Evolutionary conservation across 305 asterid genomes (phyloP).

Genomic region (Solanum hybrid): DNA sequence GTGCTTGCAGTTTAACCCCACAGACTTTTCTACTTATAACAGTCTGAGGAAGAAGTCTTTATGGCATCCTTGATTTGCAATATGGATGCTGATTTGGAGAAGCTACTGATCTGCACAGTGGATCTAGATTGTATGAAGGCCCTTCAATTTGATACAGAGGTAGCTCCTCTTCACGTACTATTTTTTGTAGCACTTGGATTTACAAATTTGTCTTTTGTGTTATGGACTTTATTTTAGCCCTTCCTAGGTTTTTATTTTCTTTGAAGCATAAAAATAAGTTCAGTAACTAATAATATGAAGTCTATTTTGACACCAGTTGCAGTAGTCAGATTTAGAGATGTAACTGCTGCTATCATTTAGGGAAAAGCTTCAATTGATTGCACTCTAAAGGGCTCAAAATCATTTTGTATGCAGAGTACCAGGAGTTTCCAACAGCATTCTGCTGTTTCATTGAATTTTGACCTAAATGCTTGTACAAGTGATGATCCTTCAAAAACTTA

Average conservation of each 20-base stretch:
- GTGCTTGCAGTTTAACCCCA: not conserved
- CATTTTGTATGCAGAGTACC: constrained; percentile 34
- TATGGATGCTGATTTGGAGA: constrained; percentile 61
- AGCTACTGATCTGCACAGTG: constrained; percentile 87
- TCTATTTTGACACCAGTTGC: not conserved
- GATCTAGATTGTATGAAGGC: constrained; percentile 75
- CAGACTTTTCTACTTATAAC: constrained; percentile 19
- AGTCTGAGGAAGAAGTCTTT: constrained; percentile 72
- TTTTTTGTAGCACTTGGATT: not conserved
- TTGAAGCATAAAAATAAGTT: not conserved
- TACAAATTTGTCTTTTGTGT: not conserved
- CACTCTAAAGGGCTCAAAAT: not conserved
- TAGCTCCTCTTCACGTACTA: constrained; percentile 15
- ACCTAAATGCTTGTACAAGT: constrained; percentile 33
- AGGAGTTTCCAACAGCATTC: constrained; percentile 20
- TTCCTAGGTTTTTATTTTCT: not conserved
- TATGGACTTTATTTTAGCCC: not conserved
- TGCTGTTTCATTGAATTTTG: constrained; percentile 30
- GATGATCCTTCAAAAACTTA: constrained; percentile 67
- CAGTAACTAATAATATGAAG: not conserved
- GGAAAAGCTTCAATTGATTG: not conserved
- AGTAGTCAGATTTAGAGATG: constrained; percentile 1
- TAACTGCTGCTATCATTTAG: not conserved
- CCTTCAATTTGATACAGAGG: constrained; percentile 87
- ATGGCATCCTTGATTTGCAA: constrained; percentile 91